Base-by-base conservation (phyloP, 2,329 filamentous ascomycete genomes). In the Myriosclerotinia duriaeana region DNA sequence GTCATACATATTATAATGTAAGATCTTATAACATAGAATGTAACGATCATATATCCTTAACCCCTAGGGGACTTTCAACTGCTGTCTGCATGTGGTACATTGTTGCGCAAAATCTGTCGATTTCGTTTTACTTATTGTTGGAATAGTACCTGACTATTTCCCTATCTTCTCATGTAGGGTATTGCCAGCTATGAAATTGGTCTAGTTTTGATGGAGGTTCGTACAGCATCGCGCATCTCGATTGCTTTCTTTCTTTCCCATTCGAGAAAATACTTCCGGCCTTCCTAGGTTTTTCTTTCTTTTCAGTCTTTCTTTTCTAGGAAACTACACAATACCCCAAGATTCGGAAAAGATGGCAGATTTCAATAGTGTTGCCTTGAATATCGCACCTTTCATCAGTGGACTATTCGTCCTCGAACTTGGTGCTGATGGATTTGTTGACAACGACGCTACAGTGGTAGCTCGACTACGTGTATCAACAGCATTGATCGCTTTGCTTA, bases 391-490 rank as follows among this genome's bases (percentile, higher is more conserved):
- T 36, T 82, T 84, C 65, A 72, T 82, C 53, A 76, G 77, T 14
- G 78, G 78, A 1, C 76, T 83, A 0, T 83, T 83, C 69, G 71
- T 85, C 14, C 78, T 85, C 48, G 82, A 85, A 69, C 80, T 76
- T 68, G 82, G 82, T 11, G 81, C 82, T 30, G 82, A 85, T 72
- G 80, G 80, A 62, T 84, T 85, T 72, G 77, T 85, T 68, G 79
- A 83, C 68, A 79, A 84, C 64, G 83, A 82, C 7, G 80, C 80
- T 8, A 76, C 80, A 44, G 75, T 84, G 15, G 82, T 81, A 12
- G 76, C 73, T 42, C 79, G 79, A 2, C 74, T 80, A 1, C 76
- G 79, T 20, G 75, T 85, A 15, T 79, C 82, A 1, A 78, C 79
- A 40, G 80, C 81, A 3, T 63, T 85, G 36, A 79, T 85, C 68